A percentile compares a stretch with the other conserved stretches of the same genome.
Evolutionary conservation across 257 asterid species (phyloP).

Genomic region (Solanum dulcamara): DNA sequence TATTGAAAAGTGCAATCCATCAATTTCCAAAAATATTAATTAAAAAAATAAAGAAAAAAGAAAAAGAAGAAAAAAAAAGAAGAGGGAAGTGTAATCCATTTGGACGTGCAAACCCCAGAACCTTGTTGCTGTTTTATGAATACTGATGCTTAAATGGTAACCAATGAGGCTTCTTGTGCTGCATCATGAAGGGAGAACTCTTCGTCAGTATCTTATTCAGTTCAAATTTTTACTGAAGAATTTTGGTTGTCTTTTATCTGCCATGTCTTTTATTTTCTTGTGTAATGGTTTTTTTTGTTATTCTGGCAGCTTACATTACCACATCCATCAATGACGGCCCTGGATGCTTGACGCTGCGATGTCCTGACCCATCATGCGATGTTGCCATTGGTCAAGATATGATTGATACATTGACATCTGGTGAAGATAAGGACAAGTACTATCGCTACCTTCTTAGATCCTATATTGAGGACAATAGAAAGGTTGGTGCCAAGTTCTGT

Average conservation of each 20-base stretch:
- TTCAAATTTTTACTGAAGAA: background rate
- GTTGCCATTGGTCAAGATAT: constrained; percentile 87
- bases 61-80: background rate
- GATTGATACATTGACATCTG: constrained; percentile 42
- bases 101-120: background rate
- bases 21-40: background rate
- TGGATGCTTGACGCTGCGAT: constrained; percentile 83
- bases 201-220: background rate
- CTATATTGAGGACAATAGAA: constrained; percentile 85
- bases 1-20: background rate
- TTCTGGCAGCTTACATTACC: constrained; percentile 60
- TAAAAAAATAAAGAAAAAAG: background rate
- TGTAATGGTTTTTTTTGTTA: background rate
- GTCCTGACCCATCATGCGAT: constrained; percentile 78
- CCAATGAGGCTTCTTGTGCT: background rate
- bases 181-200: background rate
- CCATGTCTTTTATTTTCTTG: background rate
- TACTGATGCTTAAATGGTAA: background rate
- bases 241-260: background rate
- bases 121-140: background rate
- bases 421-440: constrained; percentile 66
- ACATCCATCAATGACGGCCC: constrained; percentile 88
- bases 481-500: constrained; percentile 33
- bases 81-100: background rate
- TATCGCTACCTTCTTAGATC: constrained; percentile 82